These are phyloP conservation scores for Pigoraptor vietnamica DNA, from an alignment of 78 protist genomes.

Conservation along the genomic window DNA sequence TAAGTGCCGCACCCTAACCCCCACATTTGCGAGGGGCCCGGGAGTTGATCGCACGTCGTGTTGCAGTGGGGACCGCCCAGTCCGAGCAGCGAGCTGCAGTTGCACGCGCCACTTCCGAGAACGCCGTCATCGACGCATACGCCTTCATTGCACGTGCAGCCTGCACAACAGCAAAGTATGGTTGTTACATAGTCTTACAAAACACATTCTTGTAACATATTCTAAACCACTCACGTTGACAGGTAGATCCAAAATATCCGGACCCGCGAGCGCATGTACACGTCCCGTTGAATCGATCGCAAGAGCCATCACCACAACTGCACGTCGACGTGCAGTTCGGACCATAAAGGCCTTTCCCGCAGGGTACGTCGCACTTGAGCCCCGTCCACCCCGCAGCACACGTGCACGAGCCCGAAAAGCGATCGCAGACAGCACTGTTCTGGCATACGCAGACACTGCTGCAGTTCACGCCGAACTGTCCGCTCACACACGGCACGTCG, in stretches of 20 bases:
- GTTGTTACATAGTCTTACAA: too few relatives aligned
- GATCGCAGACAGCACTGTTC: neutral
- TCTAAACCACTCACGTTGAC: too few relatives aligned
- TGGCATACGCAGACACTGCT: neutral
- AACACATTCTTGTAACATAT: too few relatives aligned
- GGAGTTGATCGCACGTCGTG: neutral
- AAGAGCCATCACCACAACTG: neutral
- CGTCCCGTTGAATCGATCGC: neutral
- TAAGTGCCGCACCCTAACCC: neutral
- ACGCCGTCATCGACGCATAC: neutral
- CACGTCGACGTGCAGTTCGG: neutral
- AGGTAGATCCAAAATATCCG: too few relatives aligned
- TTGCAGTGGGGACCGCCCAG: neutral
- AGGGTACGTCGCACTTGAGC: neutral
- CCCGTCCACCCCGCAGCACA: neutral
- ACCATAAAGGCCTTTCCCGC: neutral
- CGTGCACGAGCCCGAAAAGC: neutral
- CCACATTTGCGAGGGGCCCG: neutral
- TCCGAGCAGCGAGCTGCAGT: neutral
- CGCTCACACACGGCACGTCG: neutral
- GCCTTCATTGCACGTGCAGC: neutral
- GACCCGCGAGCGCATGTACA: neutral
- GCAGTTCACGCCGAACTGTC: neutral
- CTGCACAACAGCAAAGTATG: too few relatives aligned
- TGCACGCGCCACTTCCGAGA: neutral